Evolutionary conservation across 352 stramenopile genomes (phyloP).

Genomic region (Phytopythium oedochilum): DNA sequence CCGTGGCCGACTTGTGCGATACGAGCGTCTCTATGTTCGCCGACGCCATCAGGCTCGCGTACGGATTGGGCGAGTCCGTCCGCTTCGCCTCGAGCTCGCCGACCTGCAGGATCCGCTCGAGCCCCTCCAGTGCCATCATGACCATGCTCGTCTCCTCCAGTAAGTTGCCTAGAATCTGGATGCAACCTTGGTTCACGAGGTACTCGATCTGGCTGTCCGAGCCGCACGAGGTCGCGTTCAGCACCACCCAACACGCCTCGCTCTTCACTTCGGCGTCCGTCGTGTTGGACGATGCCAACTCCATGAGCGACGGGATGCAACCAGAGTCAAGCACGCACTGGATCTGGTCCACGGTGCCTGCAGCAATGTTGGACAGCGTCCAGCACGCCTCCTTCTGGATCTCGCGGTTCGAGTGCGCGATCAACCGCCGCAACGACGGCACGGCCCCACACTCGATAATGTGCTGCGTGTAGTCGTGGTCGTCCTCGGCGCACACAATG

Average conservation of each 20-base stretch:
- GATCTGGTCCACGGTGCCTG: conserved; percentile 96
- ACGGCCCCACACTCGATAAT: conserved; percentile 97
- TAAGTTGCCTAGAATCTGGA: conserved; percentile 88
- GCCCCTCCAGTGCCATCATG: conserved; percentile 98
- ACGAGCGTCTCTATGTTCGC: conserved; percentile 92
- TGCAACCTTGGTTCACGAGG: conserved; percentile 83
- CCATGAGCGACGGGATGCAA: conserved; percentile 93
- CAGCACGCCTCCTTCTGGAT: conserved; percentile 98
- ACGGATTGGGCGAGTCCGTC: conserved; percentile 83
- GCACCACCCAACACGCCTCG: conserved; percentile 98
- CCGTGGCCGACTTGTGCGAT: conserved; percentile 91
- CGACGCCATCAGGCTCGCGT: conserved; percentile 86
- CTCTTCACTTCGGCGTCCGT: conserved; percentile 96
- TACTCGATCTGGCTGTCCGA: conserved; percentile 94
- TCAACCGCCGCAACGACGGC: conserved; percentile 90
- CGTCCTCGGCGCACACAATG: conserved; percentile 97
- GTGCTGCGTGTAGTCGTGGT: conserved; percentile 90
- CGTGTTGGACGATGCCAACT: conserved; percentile 88
- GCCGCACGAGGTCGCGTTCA: conserved; percentile 98
- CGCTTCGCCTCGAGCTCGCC: conserved; percentile 87
- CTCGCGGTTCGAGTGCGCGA: conserved; percentile 95
- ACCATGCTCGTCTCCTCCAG: conserved; percentile 97
- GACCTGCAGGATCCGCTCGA: conserved; percentile 96
- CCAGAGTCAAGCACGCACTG: conserved; percentile 97
- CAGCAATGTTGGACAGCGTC: conserved; percentile 98